These are phyloP conservation scores for Marasmius sp. DNA, from an alignment of 1,284 basidiomycete species.

Conservation along the genomic window DNA sequence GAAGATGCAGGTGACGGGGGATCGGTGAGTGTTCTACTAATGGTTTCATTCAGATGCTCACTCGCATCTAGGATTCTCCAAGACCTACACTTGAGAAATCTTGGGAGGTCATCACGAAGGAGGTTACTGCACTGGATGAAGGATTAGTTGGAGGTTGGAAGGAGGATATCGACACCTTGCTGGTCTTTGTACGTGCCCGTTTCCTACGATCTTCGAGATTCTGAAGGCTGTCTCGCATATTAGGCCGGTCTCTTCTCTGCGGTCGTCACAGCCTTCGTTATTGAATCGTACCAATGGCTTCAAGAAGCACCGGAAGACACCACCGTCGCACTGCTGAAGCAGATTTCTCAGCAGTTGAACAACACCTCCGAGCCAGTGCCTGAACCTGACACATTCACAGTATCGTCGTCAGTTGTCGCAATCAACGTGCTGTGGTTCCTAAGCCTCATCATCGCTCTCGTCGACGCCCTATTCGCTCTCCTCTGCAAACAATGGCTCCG, in stretches of 20 bases:
- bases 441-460: constrained; percentile 6
- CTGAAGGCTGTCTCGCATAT: not conserved
- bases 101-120: too few species aligned
- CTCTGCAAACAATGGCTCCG: constrained; percentile 13
- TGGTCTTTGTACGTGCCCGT: not conserved
- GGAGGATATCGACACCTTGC: not conserved
- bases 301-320: not conserved
- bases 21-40: too few species aligned
- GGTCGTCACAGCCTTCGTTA: constrained; percentile 3
- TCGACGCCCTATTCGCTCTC: constrained; percentile 1
- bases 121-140: too few species aligned
- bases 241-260: constrained; percentile 5
- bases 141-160: too few species aligned
- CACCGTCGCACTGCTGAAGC: not conserved
- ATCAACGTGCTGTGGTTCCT: constrained; percentile 6
- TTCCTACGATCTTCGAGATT: not conserved
- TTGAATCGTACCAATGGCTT: constrained; percentile 3
- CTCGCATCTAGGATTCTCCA: too few species aligned
- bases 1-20: too few species aligned
- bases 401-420: not conserved
- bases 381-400: too few species aligned
- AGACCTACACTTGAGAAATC: too few species aligned
- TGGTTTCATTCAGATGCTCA: too few species aligned
- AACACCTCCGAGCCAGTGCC: not conserved
- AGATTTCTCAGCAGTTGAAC: constrained; percentile 2